Percentiles rank a stretch among this genome's conserved stretches.
Conservation (phyloP, 768 basidiomycete genomes). For the Phlebiopsis flavidoalba region DNA sequence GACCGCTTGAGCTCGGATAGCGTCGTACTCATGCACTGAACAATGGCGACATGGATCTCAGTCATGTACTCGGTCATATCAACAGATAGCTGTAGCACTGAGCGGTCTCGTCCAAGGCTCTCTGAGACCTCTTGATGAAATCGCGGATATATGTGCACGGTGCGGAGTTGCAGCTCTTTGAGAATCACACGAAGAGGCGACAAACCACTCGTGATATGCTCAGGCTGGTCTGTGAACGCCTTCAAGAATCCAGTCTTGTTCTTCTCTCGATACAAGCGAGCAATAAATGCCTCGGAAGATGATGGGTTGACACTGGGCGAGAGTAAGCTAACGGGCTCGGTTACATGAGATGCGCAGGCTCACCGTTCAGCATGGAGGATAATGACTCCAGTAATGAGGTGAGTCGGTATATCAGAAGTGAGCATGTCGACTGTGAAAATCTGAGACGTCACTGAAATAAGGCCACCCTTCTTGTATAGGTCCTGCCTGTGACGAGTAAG, state of each 20-base stretch:
- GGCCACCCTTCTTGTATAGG: conserved; percentile 82
- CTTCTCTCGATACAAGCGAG: conserved; percentile 84
- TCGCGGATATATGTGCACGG: conserved; percentile 89
- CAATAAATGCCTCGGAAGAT: conserved; percentile 88
- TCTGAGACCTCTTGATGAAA: conserved; percentile 88
- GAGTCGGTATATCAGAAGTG: conserved; percentile 75
- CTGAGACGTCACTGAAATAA: conserved; percentile 88
- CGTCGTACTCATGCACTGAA: conserved; percentile 92
- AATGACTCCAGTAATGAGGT: conserved; percentile 84
- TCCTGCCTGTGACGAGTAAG: conserved; percentile 45
- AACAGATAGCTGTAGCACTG: conserved; percentile 89
- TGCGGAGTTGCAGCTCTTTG: conserved; percentile 85
- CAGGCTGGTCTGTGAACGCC: conserved; percentile 95
- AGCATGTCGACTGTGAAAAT: conserved; percentile 96
- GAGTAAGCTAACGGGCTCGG: not conserved
- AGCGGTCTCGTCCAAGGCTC: conserved; percentile 74
- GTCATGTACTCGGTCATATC: conserved; percentile 79
- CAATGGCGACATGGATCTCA: conserved; percentile 88
- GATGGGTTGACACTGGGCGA: conserved; percentile 71
- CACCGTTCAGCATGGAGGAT: conserved; percentile 91
- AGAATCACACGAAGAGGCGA: conserved; percentile 90
- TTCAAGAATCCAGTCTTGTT: conserved; percentile 91
- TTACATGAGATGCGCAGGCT: conserved; percentile 10
- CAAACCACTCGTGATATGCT: conserved; percentile 88
- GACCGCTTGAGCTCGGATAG: conserved; percentile 86